Evolutionary conservation across 805 yeast species (phyloP), one percentile per base, ranked within the genome.

Genomic region (Helenozyma rhizophorensis): DNA sequence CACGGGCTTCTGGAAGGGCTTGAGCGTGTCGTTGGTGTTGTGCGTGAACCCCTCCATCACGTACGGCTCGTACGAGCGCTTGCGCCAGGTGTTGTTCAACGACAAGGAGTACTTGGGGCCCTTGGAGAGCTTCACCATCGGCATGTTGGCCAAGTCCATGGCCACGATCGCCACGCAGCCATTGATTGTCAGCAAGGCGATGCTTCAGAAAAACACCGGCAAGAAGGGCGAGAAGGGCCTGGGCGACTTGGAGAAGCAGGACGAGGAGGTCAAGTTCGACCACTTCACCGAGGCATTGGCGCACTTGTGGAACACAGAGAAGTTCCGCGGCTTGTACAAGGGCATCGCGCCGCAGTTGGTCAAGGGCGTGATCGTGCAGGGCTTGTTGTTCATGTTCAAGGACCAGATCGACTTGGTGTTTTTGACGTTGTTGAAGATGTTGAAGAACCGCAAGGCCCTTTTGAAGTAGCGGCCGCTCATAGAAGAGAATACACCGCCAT

Each of bases 31-130:
- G 6, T 57, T 85, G 48, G 82, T 85, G 9, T 70, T 86, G 31
- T 85, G 90, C 13, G 65, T 81, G 30, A 86, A 86, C 59, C 95
- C 95, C 3, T 79, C 93, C 24, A 86, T 86, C 52, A 86, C 95
- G 2, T 86, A 85, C 52, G 90, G 94, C 6, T 69, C 87, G 3
- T 82, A 75, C 55, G 88, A 83, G 53, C 71, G 85, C 44, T 66
- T 85, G 45, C 78, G 74, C 51, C 65, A 65, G 27, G 45, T 74
- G 3, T 50, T 82, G 25, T 76, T 60, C 58, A 60, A 62, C 27
- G 43, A 49, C 39, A 59, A 62, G 47, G 51, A 58, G 39, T 61
- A 58, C 39, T 65, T 84, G 41, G 65, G 72, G 7, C 82, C 88
- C 2, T 59, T 67, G 30, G 80, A 84, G 58, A 76, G 79, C 51